These are phyloP conservation scores for Escovopsis sp. DNA, from an alignment of 2,329 filamentous ascomycete species.

Conservation along the genomic window DNA sequence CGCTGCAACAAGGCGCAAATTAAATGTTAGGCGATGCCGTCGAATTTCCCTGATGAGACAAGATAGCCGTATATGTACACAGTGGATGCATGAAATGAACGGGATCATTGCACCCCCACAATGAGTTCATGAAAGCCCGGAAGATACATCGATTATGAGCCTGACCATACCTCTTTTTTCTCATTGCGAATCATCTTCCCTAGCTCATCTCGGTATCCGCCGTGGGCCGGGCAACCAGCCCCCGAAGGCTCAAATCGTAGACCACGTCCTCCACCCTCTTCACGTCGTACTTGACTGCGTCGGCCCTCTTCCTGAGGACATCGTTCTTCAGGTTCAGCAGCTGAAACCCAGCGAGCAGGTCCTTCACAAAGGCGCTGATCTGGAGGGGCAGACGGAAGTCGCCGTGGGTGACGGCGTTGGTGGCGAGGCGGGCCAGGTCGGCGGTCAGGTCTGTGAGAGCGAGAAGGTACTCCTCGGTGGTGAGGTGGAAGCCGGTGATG, in stretches of 20 bases:
- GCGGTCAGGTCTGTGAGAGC: conserved; percentile 76
- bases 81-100: too few relatives aligned
- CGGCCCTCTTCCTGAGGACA: conserved; percentile 68
- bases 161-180: too few relatives aligned
- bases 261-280: conserved; percentile 98
- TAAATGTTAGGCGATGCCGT: too few relatives aligned
- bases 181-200: too few relatives aligned
- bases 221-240: conserved; percentile 47
- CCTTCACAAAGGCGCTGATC: conserved; percentile 87
- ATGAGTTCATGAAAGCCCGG: too few relatives aligned
- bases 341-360: conserved; percentile 91
- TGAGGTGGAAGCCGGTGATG: conserved; percentile 75
- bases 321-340: conserved; percentile 97
- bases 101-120: too few relatives aligned
- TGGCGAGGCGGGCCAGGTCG: conserved; percentile 77
- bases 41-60: too few relatives aligned
- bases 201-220: conserved; percentile 23
- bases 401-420: conserved; percentile 79
- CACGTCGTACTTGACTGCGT: conserved; percentile 92
- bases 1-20: too few relatives aligned
- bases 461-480: conserved; percentile 92
- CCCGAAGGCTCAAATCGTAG: conserved; percentile 81
- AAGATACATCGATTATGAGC: too few relatives aligned
- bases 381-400: conserved; percentile 74
- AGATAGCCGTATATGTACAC: too few relatives aligned